These are phyloP conservation scores for Biscutella laevigata DNA, from an alignment of 441 rosid genomes.

Conservation along the genomic window DNA sequence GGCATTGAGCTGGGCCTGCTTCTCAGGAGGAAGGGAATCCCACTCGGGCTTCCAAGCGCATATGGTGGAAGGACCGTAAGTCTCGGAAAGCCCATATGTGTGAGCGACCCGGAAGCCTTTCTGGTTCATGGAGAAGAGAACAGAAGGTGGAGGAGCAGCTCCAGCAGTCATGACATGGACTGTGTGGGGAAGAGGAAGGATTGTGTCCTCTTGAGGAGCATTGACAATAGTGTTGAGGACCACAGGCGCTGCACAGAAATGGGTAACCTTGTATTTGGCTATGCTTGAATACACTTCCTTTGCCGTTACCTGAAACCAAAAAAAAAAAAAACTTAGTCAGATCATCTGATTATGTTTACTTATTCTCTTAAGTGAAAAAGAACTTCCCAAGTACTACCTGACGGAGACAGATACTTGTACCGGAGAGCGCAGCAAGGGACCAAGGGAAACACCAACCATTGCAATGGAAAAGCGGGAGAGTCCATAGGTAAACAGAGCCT, in stretches of 20 bases:
- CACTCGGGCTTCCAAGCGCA: conserved; percentile 93
- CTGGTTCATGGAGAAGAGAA: conserved; percentile 59
- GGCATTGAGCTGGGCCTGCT: conserved; percentile 76
- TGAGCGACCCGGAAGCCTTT: conserved; percentile 74
- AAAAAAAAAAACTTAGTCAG: neutral
- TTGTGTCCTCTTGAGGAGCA: conserved; percentile 57
- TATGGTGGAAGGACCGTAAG: conserved; percentile 73
- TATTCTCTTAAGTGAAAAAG: neutral
- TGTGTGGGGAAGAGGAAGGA: conserved; percentile 69
- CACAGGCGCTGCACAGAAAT: conserved; percentile 83
- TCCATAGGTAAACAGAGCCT: conserved; percentile 78
- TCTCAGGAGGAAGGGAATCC: conserved; percentile 64
- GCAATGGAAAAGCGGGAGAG: conserved; percentile 88
- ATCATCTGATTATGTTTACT: neutral
- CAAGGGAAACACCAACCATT: conserved; percentile 88
- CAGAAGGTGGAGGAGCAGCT: conserved; percentile 79
- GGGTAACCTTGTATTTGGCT: conserved; percentile 59
- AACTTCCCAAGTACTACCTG: conserved; percentile 41
- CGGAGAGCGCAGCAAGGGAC: conserved; percentile 66
- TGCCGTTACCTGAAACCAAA: conserved; percentile 68
- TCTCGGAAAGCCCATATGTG: conserved; percentile 88
- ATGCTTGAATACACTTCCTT: conserved; percentile 75
- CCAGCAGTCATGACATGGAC: conserved; percentile 86
- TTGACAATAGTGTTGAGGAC: conserved; percentile 71
- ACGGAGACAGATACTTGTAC: conserved; percentile 77